phyloP scores from a whole-genome alignment of 768 basidiomycete genomes.

The Phaeotremella fagi region DNA sequence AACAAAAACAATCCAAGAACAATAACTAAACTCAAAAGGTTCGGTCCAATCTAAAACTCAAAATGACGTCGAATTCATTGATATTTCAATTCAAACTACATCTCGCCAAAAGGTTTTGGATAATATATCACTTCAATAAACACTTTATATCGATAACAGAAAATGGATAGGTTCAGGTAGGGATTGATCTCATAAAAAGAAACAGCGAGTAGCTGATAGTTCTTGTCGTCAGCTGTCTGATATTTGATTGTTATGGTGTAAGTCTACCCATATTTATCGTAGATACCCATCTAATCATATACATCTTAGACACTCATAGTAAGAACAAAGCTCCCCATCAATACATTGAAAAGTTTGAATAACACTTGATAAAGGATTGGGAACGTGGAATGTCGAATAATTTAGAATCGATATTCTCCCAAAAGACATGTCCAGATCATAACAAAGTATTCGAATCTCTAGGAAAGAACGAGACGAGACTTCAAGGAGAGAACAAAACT shows the following conservation, averaged over 20 bases:
- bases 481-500: conserved; percentile 19
- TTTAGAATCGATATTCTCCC: conserved; percentile 16
- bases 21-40: too few species aligned
- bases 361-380: conserved; percentile 17
- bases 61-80: too few species aligned
- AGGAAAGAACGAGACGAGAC: conserved; percentile 4
- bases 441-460: conserved; percentile 9
- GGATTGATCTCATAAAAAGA: too few species aligned
- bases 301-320: conserved; percentile 22
- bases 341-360: neutral
- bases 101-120: too few species aligned
- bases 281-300: neutral
- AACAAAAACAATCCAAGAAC: too few species aligned
- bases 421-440: conserved; percentile 21
- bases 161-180: too few species aligned
- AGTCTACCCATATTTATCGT: conserved; percentile 2
- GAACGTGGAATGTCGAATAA: conserved; percentile 17
- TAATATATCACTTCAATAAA: too few species aligned
- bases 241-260: conserved; percentile 32
- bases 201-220: too few species aligned
- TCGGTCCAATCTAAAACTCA: too few species aligned
- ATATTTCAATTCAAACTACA: too few species aligned
- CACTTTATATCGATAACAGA: too few species aligned
- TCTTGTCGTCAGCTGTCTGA: conserved; percentile 22
- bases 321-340: neutral